Evolutionary conservation across 2,329 filamentous ascomycete species (phyloP), one percentile per base, ranked within the genome.

Genomic region (Aspergillus piperis): DNA sequence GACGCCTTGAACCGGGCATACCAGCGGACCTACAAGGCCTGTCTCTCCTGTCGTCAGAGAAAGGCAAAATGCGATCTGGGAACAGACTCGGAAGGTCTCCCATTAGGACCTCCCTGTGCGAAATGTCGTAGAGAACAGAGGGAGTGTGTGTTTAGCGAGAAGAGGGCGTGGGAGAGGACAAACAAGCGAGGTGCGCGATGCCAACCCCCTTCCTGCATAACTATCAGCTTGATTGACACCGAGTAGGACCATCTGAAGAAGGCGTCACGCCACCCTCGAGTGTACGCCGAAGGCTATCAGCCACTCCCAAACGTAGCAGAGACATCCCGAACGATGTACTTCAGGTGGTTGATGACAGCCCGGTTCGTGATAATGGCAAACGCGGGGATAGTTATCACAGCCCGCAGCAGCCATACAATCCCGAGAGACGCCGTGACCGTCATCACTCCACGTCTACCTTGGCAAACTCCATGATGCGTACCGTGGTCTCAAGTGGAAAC

Each of bases 21-120:
- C 68, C 80, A 83, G 70, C 81, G 81, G 62, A 81, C 81, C 39
- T 84, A 84, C 78, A 83, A 84, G 70, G 82, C 82, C 21, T 84
- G 82, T 68, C 78, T 83, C 59, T 78, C 81, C 59, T 84, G 81
- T 66, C 80, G 81, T 54, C 78, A 82, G 65, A 76, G 81, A 55
- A 84, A 83, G 71, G 80, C 81, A 54, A 83, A 81, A 70, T 84
- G 82, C 64, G 81, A 83, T 41, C 69, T 83, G 25, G 77, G 77
- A 6, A 68, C 66, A 10, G 77, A 75, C 3, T 64, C 77, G 58
- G 76, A 76, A 60, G 79, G 80, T 25, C 69, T 70, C 49, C 67
- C 72, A 30, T 64, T 72, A 57, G 74, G 74, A 10, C 75, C 75
- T 47, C 75, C 81, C 32, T 84, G 82, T 66, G 77, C 79, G 49